phyloP scores from a whole-genome alignment of 2,329 filamentous ascomycete genomes.

The Ophiocordyceps unilateralis region DNA sequence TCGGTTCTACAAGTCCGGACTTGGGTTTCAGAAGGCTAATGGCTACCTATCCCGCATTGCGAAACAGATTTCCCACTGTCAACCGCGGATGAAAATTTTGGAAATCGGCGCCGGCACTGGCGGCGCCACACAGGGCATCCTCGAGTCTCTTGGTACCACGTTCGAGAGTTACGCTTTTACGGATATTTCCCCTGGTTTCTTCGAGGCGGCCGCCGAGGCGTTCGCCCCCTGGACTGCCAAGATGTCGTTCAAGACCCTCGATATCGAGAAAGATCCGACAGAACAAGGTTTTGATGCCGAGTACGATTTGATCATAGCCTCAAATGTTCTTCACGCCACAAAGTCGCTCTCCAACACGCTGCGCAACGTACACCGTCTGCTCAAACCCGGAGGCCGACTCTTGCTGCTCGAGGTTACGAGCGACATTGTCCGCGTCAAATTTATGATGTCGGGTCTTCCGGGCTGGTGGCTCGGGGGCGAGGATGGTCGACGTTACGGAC shows the following conservation, averaged over 20 bases:
- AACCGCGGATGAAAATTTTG: conserved; percentile 24
- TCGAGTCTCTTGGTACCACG: conserved; percentile 12
- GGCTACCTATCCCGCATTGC: conserved; percentile 8
- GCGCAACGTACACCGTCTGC: not conserved
- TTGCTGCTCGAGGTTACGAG: not conserved
- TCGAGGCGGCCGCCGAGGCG: conserved; percentile 6
- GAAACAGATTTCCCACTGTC: conserved; percentile 3
- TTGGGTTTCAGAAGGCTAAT: conserved; percentile 3
- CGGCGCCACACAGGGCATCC: conserved; percentile 18
- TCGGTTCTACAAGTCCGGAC: conserved; percentile 11
- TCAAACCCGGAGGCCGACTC: conserved; percentile 1
- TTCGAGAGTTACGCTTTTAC: conserved; percentile 25
- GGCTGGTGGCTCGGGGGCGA: conserved; percentile 1
- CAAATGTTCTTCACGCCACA: conserved; percentile 21
- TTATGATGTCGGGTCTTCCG: not conserved
- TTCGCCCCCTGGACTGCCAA: conserved; percentile 7
- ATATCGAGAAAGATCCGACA: conserved; percentile 9
- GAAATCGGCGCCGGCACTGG: conserved; percentile 26
- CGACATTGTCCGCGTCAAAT: not conserved
- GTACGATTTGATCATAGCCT: conserved; percentile 23
- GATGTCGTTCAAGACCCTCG: conserved; percentile 8
- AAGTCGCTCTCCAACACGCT: conserved; percentile 8
- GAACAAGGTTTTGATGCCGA: conserved; percentile 14
- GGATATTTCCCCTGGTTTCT: conserved; percentile 23
- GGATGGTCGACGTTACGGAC: not conserved